Base-by-base conservation (phyloP, 2,329 filamentous ascomycete species). In the Whalleya microplaca region DNA sequence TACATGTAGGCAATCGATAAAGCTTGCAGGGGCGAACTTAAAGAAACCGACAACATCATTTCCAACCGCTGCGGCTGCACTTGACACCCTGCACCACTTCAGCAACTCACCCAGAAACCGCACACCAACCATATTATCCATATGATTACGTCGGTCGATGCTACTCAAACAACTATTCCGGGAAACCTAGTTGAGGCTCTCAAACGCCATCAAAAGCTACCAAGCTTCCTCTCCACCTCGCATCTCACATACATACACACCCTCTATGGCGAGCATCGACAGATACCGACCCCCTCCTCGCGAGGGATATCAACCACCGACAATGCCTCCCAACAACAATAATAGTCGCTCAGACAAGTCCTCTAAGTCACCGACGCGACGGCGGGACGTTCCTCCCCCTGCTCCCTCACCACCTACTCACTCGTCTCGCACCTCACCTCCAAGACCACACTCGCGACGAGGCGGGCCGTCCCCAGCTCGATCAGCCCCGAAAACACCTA, bases 341-440 rank as follows among this genome's bases (percentile, higher is more conserved):
- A 68, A 56, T 46, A 52, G 67, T 67, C 71, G 70, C 63, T 73
- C 72, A 54, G 77, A 80, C 43, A 77, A 75, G 58, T 69, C 74
- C 27, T 81, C 81, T 46, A 79, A 77, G 68, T 84, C 82, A 42
- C 81, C 82, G 23, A 68, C 76, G 12, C 75, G 76, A 58, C 77
- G 78, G 61, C 80, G 79, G 66, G 80, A 84, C 59, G 78, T 87
- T 18, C 85, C 85, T 45, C 85, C 85, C 10, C 81, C 84, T 21
- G 84, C 79, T 37, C 85, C 85, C 41, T 86, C 85, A 16, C 85
- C 85, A 55, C 85, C 85, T 2, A 78, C 80, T 41, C 77, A 80
- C 49, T 80, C 78, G 41, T 80, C 81, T 48, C 78, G 81, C 61
- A 81, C 78, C 7, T 86, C 83, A 44, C 83, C 78, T 21, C 66